Base-by-base conservation (phyloP, 768 basidiomycete species). In the Suillus discolor region DNA sequence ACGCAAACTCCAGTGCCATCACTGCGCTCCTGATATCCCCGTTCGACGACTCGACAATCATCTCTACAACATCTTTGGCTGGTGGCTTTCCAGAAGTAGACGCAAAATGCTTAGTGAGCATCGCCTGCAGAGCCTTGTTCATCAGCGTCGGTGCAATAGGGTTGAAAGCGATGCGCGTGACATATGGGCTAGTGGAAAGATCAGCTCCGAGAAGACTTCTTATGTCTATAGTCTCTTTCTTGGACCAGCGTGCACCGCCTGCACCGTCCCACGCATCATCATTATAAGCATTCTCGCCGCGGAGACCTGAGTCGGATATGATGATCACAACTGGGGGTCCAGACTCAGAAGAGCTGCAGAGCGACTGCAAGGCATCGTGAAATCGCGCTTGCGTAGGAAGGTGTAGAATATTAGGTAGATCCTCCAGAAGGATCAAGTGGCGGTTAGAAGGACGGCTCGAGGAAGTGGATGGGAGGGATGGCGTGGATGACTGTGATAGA, bases 1-100 rank as follows among this genome's bases (percentile, higher is more conserved):
- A 97, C 1, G 89, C 87, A 72, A 99, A 96, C 73, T 99, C 93
- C 8, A 99, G 82, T 0, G 91, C 89, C 89, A 97, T 99, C 66
- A 98, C 86, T 1, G 96, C 97, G 64, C 92, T 93, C 51, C 97
- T 83, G 44, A 99, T 92, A 72, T 99, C 97, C 0, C 97, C 97
- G 71, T 92, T 91, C 4, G 92, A 84, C 2, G 91, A 86, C 61
- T 89, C 87, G 6, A 96, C 85, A 66, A 98, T 84, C 23, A 89
- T 77, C 62, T 97, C 90, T 0, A 97, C 71, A 1, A 87, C 83
- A 6, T 91, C 90, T 64, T 87, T 88, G 0, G 89, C 80, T 0
- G 88, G 89, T 7, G 78, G 76, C 15, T 74, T 72, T 4, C 75
- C 71, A 18, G 55, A 39, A 39, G 71, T 64, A 25, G 79, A 70